Conservation (phyloP, 768 basidiomycete genomes). For the Termitomyces sp. region DNA sequence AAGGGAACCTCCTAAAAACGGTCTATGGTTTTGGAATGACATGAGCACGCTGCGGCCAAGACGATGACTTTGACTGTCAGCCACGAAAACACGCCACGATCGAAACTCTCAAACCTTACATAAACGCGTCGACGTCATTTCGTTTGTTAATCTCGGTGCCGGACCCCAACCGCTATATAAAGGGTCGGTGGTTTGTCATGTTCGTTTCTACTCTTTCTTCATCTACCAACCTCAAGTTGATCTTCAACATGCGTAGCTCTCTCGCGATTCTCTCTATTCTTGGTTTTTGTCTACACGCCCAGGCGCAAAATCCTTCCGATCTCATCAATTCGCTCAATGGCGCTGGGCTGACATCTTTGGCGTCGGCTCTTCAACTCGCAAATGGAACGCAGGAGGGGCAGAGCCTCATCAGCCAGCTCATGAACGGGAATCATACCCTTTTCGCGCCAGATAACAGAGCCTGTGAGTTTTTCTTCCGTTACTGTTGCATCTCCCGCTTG, state of each 20-base stretch:
- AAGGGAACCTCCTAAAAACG: background rate
- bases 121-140: slow-evolving; percentile 14
- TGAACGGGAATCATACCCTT: slow-evolving; percentile 19
- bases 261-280: slow-evolving; percentile 1
- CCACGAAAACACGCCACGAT: background rate
- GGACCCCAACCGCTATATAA: slow-evolving; percentile 12
- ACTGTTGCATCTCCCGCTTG: background rate
- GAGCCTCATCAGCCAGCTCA: slow-evolving; percentile 9
- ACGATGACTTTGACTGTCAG: slow-evolving; percentile 1
- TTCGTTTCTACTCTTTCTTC: background rate
- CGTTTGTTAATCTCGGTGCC: background rate
- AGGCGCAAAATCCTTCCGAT: slow-evolving; percentile 14
- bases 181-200: background rate
- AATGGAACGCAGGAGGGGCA: slow-evolving; percentile 15
- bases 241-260: slow-evolving; percentile 8
- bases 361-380: slow-evolving; percentile 6
- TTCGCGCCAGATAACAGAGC: slow-evolving; percentile 24
- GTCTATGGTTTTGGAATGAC: background rate
- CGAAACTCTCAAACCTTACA: background rate
- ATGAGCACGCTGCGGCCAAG: background rate
- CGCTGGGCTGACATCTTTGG: slow-evolving; percentile 15
- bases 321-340: slow-evolving; percentile 11
- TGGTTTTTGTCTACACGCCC: slow-evolving; percentile 10
- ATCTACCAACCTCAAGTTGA: background rate
- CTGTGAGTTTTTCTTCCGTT: slow-evolving; percentile 14